Evolutionary conservation across 257 asterid species (phyloP).

Genomic region (Lycium ferocissimum): DNA sequence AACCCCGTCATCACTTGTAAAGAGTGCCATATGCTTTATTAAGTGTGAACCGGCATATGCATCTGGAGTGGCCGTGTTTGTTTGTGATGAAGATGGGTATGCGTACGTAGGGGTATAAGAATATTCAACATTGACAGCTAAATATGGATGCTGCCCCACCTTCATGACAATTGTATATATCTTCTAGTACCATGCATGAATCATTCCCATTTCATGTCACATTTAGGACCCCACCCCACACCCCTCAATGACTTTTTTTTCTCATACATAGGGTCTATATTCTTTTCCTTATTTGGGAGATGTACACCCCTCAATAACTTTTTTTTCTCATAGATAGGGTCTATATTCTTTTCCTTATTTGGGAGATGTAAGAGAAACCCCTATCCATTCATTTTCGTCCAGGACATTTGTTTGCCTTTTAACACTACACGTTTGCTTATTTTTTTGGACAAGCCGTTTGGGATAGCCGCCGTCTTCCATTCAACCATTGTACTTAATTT

Average conservation of each 20-base stretch:
- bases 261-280: too few relatives aligned
- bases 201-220: neutral
- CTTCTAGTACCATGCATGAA: neutral
- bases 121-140: conserved; percentile 13
- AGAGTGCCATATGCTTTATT: too few relatives aligned
- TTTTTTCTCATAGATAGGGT: neutral
- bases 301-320: neutral
- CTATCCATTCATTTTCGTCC: conserved; percentile 17
- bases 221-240: neutral
- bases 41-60: neutral
- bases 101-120: too few relatives aligned
- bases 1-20: too few relatives aligned
- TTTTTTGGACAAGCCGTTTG: too few relatives aligned
- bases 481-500: too few relatives aligned
- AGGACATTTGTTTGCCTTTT: neutral
- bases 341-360: too few relatives aligned
- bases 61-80: neutral
- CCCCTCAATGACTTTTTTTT: neutral
- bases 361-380: neutral
- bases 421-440: neutral
- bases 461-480: too few relatives aligned
- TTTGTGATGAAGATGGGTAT: too few relatives aligned
- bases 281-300: too few relatives aligned
- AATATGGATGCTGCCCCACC: neutral
- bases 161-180: neutral